Conservation (phyloP, 495 filamentous ascomycete species). For the Penicillium goetzii region DNA sequence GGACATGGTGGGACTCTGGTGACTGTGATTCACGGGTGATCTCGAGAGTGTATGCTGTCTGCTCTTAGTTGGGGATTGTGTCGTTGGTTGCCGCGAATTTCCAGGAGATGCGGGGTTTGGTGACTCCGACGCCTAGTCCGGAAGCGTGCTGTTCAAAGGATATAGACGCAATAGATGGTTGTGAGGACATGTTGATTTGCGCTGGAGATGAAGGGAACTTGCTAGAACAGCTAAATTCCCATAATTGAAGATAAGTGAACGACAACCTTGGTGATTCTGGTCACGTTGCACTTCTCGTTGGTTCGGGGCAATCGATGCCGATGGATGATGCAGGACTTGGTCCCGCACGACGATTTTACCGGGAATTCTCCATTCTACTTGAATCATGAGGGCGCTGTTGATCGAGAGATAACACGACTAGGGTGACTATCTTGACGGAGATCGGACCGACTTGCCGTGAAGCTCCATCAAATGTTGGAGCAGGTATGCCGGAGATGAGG, state of each 20-base stretch:
- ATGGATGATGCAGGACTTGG: not conserved
- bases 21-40: conserved; percentile 18
- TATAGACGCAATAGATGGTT: conserved; percentile 20
- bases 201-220: not conserved
- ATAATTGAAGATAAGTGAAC: not conserved
- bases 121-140: conserved; percentile 33
- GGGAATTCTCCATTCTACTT: not conserved
- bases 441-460: conserved; percentile 2
- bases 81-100: conserved; percentile 24
- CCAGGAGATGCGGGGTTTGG: conserved; percentile 42
- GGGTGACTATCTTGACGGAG: not conserved
- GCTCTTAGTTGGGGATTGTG: conserved; percentile 36
- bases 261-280: not conserved
- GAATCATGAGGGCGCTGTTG: not conserved
- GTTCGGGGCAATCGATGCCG: conserved; percentile 4
- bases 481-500: not conserved
- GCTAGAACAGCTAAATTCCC: not conserved
- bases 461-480: not conserved
- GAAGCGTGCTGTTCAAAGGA: conserved; percentile 40
- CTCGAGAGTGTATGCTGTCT: conserved; percentile 43
- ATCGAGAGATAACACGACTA: not conserved
- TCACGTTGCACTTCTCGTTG: not conserved
- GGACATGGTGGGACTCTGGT: conserved; percentile 19
- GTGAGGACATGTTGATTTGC: conserved; percentile 6
- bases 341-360: not conserved